A percentile compares a stretch with the other conserved stretches of the same genome.
Evolutionary conservation across 2,329 filamentous ascomycete species (phyloP).

Genomic region (Cadophora sp.): DNA sequence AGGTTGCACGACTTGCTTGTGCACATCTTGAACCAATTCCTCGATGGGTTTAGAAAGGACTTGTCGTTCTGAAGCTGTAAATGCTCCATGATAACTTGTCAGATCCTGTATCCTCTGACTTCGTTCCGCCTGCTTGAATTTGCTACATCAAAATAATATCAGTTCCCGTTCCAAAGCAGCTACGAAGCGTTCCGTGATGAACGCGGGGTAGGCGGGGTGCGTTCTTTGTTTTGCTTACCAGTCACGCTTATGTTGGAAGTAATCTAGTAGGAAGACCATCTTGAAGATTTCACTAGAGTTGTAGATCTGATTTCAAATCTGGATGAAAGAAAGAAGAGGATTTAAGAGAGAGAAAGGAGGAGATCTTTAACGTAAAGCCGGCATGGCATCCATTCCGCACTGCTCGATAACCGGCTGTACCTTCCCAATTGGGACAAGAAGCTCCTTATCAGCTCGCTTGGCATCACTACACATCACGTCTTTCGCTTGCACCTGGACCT

Average conservation of each 20-base stretch:
- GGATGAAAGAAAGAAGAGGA: constrained; percentile 2
- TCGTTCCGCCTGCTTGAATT: constrained; percentile 81
- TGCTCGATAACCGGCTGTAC: constrained; percentile 36
- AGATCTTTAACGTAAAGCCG: constrained; percentile 13
- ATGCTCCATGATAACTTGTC: constrained; percentile 67
- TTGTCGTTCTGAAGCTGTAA: constrained; percentile 68
- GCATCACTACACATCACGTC: neutral
- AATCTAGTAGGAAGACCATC: constrained; percentile 45
- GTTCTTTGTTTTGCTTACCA: constrained; percentile 37
- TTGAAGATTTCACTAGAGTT: constrained; percentile 22
- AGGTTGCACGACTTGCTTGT: constrained; percentile 69
- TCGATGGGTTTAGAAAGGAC: constrained; percentile 78
- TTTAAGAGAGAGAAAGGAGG: constrained; percentile 16
- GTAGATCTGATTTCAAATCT: neutral
- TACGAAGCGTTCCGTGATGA: neutral
- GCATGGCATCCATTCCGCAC: constrained; percentile 23
- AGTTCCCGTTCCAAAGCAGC: neutral
- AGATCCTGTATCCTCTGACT: constrained; percentile 72
- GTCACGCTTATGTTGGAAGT: constrained; percentile 45
- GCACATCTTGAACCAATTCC: constrained; percentile 78
- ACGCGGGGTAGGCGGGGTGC: constrained; percentile 23
- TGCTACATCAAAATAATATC: constrained; percentile 56
- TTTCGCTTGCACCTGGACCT: neutral
- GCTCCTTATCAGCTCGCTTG: constrained; percentile 12
- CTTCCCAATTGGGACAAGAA: constrained; percentile 27